phyloP scores from a whole-genome alignment of 768 basidiomycete species.

The Auricularia auricula-judae region DNA sequence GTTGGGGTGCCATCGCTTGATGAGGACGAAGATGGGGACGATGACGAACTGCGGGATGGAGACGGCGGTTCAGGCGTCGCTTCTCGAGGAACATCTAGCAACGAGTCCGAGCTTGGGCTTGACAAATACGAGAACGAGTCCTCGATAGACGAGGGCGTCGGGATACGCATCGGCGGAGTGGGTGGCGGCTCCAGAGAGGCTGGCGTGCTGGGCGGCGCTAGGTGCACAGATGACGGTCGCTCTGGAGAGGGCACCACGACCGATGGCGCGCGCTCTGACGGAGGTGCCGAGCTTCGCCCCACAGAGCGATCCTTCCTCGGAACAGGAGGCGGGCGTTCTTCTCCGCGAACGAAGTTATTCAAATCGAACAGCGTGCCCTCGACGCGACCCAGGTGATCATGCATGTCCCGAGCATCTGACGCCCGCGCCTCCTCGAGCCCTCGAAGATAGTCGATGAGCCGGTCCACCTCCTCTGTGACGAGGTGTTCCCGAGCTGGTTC shows the following conservation, averaged over 20 bases:
- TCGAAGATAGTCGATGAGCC: conserved; percentile 42
- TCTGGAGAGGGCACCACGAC: no score
- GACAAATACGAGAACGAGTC: no score
- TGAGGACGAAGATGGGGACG: no score
- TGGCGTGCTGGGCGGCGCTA: no score
- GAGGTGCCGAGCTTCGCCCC: conserved; percentile 24
- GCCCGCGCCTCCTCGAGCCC: conserved; percentile 55
- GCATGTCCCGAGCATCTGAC: conserved; percentile 52
- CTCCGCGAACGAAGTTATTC: conserved; percentile 13
- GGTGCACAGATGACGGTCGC: no score
- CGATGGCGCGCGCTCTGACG: neutral
- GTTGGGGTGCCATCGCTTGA: no score
- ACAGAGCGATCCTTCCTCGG: conserved; percentile 31
- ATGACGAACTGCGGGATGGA: no score
- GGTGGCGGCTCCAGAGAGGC: conserved; percentile 3
- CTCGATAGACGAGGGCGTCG: conserved; percentile 22
- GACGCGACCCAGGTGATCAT: conserved; percentile 57
- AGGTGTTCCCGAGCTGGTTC: conserved; percentile 7
- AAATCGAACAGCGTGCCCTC: conserved; percentile 59
- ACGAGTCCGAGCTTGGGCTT: no score
- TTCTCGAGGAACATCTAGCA: no score
- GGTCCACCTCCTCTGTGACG: conserved; percentile 30
- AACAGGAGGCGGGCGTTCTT: conserved; percentile 19
- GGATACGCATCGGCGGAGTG: conserved; percentile 6
- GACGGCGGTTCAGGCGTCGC: no score